phyloP scores from a whole-genome alignment of 257 asterid genomes.

The Sherardia arvensis region DNA sequence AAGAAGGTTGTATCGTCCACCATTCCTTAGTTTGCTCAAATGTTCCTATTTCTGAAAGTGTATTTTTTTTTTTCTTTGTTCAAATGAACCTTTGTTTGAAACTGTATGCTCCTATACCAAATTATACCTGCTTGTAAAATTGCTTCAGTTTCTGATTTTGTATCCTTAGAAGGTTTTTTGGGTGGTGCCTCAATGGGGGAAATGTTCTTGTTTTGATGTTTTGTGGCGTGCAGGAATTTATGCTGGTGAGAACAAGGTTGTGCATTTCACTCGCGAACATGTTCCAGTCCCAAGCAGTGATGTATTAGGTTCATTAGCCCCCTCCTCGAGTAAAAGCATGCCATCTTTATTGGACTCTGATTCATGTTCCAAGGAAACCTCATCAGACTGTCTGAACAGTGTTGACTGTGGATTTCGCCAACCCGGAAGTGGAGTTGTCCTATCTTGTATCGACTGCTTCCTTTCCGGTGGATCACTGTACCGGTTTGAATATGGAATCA shows the following conservation, averaged over 20 bases:
- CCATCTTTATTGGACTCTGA: background rate
- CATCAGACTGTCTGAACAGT: slow-evolving; percentile 9
- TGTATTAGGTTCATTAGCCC: background rate
- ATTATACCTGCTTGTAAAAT: too few relatives aligned
- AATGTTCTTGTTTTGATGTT: too few relatives aligned
- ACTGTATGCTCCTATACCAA: background rate
- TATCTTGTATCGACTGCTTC: slow-evolving; percentile 33
- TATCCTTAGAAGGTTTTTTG: too few relatives aligned
- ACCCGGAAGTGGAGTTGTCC: slow-evolving; percentile 26
- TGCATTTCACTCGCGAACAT: slow-evolving; percentile 24
- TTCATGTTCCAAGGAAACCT: background rate
- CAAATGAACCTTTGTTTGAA: background rate
- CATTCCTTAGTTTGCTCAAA: background rate
- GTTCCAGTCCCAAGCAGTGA: background rate
- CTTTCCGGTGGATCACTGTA: slow-evolving; percentile 21
- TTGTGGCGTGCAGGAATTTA: slow-evolving; percentile 33
- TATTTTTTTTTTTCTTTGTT: too few relatives aligned
- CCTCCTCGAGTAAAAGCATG: background rate
- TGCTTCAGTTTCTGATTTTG: too few relatives aligned
- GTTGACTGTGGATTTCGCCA: slow-evolving; percentile 27
- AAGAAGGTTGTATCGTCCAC: background rate
- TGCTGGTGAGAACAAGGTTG: slow-evolving; percentile 27
- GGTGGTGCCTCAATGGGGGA: too few relatives aligned
- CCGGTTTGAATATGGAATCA: slow-evolving; percentile 23
- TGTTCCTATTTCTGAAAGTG: background rate